Evolutionary conservation across 2,329 filamentous ascomycete species (phyloP), one percentile per base, ranked within the genome.

Genomic region (Pseudogymnoascus sp.): DNA sequence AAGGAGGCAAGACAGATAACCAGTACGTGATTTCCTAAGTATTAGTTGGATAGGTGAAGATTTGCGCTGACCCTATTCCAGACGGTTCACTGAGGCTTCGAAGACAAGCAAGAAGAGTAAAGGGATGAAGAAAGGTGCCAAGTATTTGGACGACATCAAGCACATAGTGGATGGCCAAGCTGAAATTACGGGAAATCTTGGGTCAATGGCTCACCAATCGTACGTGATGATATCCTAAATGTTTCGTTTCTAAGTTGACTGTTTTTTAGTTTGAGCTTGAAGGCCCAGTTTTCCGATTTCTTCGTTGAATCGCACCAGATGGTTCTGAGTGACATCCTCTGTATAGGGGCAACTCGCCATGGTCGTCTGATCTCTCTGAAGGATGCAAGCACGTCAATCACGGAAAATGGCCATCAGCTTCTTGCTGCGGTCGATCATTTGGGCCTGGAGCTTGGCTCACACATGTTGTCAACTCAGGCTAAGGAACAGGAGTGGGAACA

Each of bases 1-100:
- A 56, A 56, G 49, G 21, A 56, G 16, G 49, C 49, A 56, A 34
- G 49, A 56, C 49, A 18, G 49, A 56, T 9, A 56, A 16, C 49
- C 49, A 56, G 49, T 56, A 34, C 8, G 49, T 21, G 5, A 9
- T 18, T 56, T 8, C 2, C 25, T 18, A 16, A 7, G 28, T 18
- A 34, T 34, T 34, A 34, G 9, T 18, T 34, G 25, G n/a, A 34
- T 56, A 28, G 14, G n/a, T 34, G 28, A 34, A 34, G 16, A 8
- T 4, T 34, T 56, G n/a, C 9, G 8, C 49, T 56, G 49, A 56
- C 28, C 5, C 28, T 11, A 9, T 34, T 34, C 9, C 49, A 56
- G 49, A 34, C 49, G 25, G 9, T 56, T 34, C 28, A 56, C 34
- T 11, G n/a, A 56, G 9, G n/a, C 12, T 12, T 21, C 34, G 49